Percentiles rank a stretch among this genome's conserved stretches.
Conservation (phyloP, 805 yeast species). For the Ogataea trehaloabstinens region DNA sequence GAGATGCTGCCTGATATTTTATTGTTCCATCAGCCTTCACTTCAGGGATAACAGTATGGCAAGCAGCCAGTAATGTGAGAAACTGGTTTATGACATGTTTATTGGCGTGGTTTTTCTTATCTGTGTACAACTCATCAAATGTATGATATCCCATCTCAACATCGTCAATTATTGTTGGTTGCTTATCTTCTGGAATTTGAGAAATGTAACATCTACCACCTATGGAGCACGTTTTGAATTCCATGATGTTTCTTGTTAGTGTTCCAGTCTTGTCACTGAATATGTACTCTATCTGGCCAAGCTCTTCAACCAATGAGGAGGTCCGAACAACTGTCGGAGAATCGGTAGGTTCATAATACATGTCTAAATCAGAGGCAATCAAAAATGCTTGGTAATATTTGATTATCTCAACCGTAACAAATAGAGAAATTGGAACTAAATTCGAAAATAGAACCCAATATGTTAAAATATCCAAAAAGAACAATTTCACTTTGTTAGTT, state of each 20-base stretch:
- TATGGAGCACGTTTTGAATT: conserved; percentile 87
- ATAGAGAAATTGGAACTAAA: conserved; percentile 94
- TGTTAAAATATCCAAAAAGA: conserved; percentile 85
- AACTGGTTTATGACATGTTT: conserved; percentile 70
- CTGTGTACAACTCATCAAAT: conserved; percentile 58
- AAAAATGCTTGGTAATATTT: conserved; percentile 93
- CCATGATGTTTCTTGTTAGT: conserved; percentile 93
- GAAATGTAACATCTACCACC: conserved; percentile 88
- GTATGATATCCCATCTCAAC: conserved; percentile 76
- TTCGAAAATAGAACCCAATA: conserved; percentile 96
- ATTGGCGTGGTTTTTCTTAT: conserved; percentile 32
- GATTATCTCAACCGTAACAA: conserved; percentile 94
- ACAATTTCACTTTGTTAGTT: conserved; percentile 63
- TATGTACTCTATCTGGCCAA: conserved; percentile 94
- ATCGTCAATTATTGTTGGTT: conserved; percentile 70
- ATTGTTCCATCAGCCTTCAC: conserved; percentile 58
- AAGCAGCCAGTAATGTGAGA: conserved; percentile 78
- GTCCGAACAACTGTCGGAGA: conserved; percentile 96
- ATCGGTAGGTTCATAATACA: conserved; percentile 83
- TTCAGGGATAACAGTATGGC: conserved; percentile 98
- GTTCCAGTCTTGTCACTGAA: conserved; percentile 99
- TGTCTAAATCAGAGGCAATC: conserved; percentile 91
- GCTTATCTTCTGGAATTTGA: conserved; percentile 87
- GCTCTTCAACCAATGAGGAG: conserved; percentile 91
- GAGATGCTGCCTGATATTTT: conserved; percentile 97